Evolutionary conservation across 345 rosid species (phyloP).

Genomic region (Citrus inodora): DNA sequence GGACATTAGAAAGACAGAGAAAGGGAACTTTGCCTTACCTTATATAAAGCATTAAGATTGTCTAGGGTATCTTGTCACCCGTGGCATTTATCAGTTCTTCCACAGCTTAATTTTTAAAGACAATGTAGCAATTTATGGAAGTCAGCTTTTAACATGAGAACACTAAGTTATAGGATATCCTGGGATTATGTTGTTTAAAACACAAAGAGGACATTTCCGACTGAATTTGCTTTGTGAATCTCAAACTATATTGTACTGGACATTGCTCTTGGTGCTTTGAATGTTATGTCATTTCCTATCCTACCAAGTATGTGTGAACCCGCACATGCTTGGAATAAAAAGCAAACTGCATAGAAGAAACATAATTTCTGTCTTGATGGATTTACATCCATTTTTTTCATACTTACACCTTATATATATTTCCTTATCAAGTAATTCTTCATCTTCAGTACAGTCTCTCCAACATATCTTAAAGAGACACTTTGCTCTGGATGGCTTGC

Average conservation of each 20-base stretch:
- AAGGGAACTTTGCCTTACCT: background rate
- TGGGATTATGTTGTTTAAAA: background rate
- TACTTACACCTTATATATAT: background rate
- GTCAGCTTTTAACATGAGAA: background rate
- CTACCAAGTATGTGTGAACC: background rate
- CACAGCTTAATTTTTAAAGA: background rate
- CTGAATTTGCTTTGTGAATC: background rate
- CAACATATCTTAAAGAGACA: conserved; percentile 57
- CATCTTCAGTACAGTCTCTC: conserved; percentile 54
- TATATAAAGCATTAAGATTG: background rate
- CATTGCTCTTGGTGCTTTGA: background rate
- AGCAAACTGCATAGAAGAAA: background rate
- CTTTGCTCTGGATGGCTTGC: conserved; percentile 61
- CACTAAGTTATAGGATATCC: background rate
- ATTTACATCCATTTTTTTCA: background rate
- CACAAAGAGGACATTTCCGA: background rate
- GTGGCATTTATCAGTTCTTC: background rate
- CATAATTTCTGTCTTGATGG: background rate
- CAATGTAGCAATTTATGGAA: background rate
- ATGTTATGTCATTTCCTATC: background rate
- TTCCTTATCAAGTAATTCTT: conserved; percentile 7
- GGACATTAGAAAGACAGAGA: background rate
- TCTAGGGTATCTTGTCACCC: background rate
- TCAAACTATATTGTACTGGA: background rate
- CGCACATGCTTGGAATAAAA: background rate